These are phyloP conservation scores for Lipomyces yamadae DNA, from an alignment of 805 yeast species.

Conservation along the genomic window DNA sequence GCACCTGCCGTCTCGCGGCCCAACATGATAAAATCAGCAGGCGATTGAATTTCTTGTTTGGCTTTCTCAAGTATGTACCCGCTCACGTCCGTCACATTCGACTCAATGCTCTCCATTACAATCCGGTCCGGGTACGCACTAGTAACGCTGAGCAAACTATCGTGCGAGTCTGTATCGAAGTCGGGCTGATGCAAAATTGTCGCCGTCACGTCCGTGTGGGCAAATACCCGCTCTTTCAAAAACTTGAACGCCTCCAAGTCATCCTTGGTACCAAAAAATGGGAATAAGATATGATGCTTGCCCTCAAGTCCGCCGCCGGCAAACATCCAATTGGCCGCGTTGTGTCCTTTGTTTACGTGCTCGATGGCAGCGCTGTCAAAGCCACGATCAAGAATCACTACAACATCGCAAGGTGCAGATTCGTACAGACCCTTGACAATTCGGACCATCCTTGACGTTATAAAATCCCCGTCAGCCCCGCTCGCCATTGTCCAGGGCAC, in stretches of 20 bases:
- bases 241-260: slow-evolving; percentile 31
- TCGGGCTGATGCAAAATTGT: slow-evolving; percentile 16
- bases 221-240: slow-evolving; percentile 32
- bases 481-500: slow-evolving; percentile 7
- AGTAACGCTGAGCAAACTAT: not conserved
- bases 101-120: not conserved
- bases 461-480: not conserved
- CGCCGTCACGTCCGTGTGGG: slow-evolving; percentile 24
- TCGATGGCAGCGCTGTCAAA: slow-evolving; percentile 10
- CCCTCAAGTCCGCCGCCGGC: not conserved
- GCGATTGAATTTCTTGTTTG: not conserved
- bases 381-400: slow-evolving; percentile 11
- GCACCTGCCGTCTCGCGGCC: not conserved
- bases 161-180: not conserved
- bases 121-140: not conserved
- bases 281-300: slow-evolving; percentile 30
- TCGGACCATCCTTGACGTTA: slow-evolving; percentile 11
- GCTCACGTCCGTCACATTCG: not conserved
- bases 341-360: not conserved
- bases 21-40: not conserved
- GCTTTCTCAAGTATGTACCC: not conserved
- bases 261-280: slow-evolving; percentile 29
- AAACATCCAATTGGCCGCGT: not conserved
- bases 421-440: slow-evolving; percentile 35
- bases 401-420: slow-evolving; percentile 9